Percentiles rank a stretch among this genome's conserved stretches.
These are phyloP conservation scores for Penicillium cinerascens DNA, from an alignment of 495 filamentous ascomycete species.

Conservation along the genomic window DNA sequence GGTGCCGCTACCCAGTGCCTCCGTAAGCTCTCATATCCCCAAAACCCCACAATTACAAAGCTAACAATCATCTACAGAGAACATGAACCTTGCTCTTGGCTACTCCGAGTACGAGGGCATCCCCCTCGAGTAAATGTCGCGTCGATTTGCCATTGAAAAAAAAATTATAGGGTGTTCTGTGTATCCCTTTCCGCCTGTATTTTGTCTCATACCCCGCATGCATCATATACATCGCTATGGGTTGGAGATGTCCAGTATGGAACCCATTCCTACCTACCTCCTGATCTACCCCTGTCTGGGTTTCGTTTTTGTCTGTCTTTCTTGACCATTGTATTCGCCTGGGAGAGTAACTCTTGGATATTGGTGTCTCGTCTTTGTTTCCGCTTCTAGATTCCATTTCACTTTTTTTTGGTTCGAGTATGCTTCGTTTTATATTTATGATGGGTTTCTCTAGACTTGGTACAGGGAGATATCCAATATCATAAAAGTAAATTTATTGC, in stretches of 20 bases:
- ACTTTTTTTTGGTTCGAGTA: neutral
- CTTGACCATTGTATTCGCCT: neutral
- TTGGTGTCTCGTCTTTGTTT: constrained; percentile 11
- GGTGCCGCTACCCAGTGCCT: constrained; percentile 94
- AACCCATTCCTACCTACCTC: neutral
- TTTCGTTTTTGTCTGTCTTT: constrained; percentile 1
- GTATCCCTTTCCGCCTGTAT: constrained; percentile 15
- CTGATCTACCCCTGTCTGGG: constrained; percentile 1
- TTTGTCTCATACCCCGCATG: constrained; percentile 34
- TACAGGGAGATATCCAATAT: neutral
- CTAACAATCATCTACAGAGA: constrained; percentile 55
- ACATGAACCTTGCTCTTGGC: constrained; percentile 94
- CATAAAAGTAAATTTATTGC: constrained; percentile 4
- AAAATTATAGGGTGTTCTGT: constrained; percentile 20
- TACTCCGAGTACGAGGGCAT: constrained; percentile 93
- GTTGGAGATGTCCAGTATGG: constrained; percentile 22
- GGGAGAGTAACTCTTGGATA: constrained; percentile 5
- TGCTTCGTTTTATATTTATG: neutral
- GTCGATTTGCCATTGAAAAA: constrained; percentile 16
- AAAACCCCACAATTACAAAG: neutral
- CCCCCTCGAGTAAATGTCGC: constrained; percentile 54
- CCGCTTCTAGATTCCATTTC: constrained; percentile 17
- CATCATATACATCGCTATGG: constrained; percentile 30
- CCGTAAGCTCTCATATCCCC: constrained; percentile 57
- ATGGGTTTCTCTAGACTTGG: neutral